Evolutionary conservation across 2,329 filamentous ascomycete genomes (phyloP).

Genomic region (Cyphellophora attinorum): DNA sequence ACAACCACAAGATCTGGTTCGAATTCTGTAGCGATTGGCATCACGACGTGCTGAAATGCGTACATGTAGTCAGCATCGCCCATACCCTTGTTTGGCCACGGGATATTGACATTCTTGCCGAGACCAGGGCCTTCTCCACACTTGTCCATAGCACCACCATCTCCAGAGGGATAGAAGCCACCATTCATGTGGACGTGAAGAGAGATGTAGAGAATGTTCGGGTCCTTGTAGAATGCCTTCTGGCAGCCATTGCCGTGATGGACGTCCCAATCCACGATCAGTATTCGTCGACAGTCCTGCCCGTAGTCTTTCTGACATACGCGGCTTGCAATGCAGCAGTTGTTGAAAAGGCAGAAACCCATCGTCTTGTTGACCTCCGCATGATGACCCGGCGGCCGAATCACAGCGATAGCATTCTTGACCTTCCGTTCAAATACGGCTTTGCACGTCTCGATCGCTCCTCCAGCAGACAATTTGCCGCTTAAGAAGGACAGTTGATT

Average conservation of each 20-base stretch:
- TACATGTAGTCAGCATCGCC: conserved; percentile 93
- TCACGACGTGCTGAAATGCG: conserved; percentile 89
- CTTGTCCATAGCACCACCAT: conserved; percentile 50
- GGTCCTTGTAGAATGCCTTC: conserved; percentile 89
- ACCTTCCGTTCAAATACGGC: conserved; percentile 75
- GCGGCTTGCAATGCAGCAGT: conserved; percentile 84
- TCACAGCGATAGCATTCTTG: conserved; percentile 92
- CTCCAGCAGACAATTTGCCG: conserved; percentile 75
- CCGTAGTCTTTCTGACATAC: conserved; percentile 77
- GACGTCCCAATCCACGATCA: conserved; percentile 87
- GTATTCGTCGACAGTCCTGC: conserved; percentile 70
- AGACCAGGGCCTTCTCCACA: conserved; percentile 49
- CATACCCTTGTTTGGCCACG: conserved; percentile 65
- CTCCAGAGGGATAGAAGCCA: conserved; percentile 66
- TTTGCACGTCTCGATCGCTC: conserved; percentile 90
- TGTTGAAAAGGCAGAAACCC: conserved; percentile 97
- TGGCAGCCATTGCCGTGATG: conserved; percentile 82
- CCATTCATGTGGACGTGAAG: conserved; percentile 81
- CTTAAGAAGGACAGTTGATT: conserved; percentile 73
- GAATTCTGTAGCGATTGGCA: conserved; percentile 92
- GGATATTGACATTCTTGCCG: conserved; percentile 60
- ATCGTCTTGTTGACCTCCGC: conserved; percentile 78
- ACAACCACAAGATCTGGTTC: conserved; percentile 88
- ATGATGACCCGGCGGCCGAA: conserved; percentile 90
- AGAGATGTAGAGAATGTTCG: conserved; percentile 92